phyloP scores from a whole-genome alignment of 2,329 filamentous ascomycete genomes.

The Paraconiothyrium brasiliense region DNA sequence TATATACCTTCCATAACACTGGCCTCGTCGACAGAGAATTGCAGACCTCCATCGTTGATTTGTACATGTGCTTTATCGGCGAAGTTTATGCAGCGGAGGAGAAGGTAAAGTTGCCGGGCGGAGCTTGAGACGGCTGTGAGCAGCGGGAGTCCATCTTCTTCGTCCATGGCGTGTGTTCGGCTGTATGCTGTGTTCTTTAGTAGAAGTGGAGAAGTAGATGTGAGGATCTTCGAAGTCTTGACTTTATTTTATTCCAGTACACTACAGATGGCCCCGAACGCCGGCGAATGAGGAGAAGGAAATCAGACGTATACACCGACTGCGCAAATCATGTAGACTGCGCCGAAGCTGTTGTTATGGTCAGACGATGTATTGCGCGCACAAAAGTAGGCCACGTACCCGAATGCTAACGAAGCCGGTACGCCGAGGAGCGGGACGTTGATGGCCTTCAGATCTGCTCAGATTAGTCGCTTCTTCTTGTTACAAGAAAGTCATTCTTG shows the following conservation, averaged over 20 bases:
- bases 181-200: conserved; percentile 12
- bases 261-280: conserved; percentile 47
- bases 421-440: conserved; percentile 81
- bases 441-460: conserved; percentile 78
- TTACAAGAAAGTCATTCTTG: background rate
- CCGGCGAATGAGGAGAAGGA: conserved; percentile 33
- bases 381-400: conserved; percentile 66
- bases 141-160: conserved; percentile 59
- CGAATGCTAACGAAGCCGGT: conserved; percentile 87
- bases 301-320: conserved; percentile 95
- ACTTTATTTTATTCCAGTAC: conserved; percentile 51
- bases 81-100: conserved; percentile 71
- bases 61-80: conserved; percentile 71
- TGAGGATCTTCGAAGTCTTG: conserved; percentile 35
- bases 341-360: conserved; percentile 76
- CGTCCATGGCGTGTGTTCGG: conserved; percentile 45
- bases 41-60: conserved; percentile 84
- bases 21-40: conserved; percentile 87
- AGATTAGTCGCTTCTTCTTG: conserved; percentile 14
- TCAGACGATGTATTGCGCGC: conserved; percentile 5
- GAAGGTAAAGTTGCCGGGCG: conserved; percentile 75
- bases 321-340: conserved; percentile 98
- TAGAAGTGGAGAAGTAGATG: conserved; percentile 20
- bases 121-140: conserved; percentile 82
- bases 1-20: conserved; percentile 85